phyloP scores from a whole-genome alignment of 257 asterid genomes.

The Nemophila menziesii region DNA sequence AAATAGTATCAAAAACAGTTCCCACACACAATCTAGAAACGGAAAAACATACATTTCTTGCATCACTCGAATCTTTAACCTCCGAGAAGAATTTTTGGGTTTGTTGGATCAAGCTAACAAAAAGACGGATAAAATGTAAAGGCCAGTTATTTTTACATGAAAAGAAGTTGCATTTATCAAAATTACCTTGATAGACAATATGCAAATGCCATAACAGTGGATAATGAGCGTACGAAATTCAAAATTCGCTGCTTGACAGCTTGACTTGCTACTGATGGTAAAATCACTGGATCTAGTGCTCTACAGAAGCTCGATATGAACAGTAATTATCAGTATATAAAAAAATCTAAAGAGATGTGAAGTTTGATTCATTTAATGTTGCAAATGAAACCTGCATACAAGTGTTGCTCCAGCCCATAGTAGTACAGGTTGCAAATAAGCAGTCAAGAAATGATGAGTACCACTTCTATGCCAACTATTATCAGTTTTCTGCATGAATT shows the following conservation, averaged over 20 bases:
- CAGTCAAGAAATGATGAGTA: conserved; percentile 9
- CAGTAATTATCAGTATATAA: not conserved
- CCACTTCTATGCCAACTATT: conserved; percentile 20
- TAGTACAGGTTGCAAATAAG: conserved; percentile 23
- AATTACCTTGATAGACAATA: conserved; percentile 24
- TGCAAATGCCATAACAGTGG: conserved; percentile 23
- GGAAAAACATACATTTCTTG: conserved; percentile 26
- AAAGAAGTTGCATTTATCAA: not conserved
- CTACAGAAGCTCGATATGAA: conserved; percentile 9
- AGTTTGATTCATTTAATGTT: not conserved
- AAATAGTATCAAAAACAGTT: not conserved
- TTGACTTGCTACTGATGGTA: conserved; percentile 18
- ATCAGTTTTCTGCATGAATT: conserved; percentile 14
- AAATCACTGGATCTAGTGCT: conserved; percentile 22
- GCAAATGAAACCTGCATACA: conserved; percentile 18
- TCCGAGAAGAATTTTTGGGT: conserved; percentile 20
- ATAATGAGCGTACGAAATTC: conserved; percentile 20
- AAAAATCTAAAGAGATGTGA: not conserved
- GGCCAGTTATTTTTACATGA: not conserved
- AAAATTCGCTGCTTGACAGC: conserved; percentile 22
- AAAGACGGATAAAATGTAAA: not conserved
- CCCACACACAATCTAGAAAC: not conserved
- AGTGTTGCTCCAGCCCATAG: conserved; percentile 25
- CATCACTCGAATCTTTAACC: conserved; percentile 24
- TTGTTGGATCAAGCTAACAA: conserved; percentile 30